Evolutionary conservation across 768 basidiomycete species (phyloP).

Genomic region (Daedalea quercina): DNA sequence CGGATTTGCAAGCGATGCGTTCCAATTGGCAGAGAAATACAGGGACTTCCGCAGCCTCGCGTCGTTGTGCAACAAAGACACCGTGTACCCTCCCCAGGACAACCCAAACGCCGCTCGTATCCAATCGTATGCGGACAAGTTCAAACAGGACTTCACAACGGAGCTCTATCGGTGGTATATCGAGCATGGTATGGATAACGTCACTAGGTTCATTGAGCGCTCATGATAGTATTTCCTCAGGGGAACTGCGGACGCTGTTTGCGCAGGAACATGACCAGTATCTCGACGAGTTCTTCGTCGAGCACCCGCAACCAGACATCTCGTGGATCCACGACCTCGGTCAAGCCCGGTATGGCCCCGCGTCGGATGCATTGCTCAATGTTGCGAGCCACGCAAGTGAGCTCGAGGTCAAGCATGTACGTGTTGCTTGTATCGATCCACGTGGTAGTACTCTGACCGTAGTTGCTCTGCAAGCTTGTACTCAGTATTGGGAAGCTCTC

Average conservation of each 20-base stretch:
- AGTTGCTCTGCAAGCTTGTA: constrained; percentile 57
- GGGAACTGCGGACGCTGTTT: constrained; percentile 78
- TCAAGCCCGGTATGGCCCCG: constrained; percentile 55
- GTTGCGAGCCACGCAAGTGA: constrained; percentile 52
- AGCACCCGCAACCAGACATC: constrained; percentile 49
- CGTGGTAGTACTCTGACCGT: background rate
- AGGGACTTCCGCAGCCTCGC: constrained; percentile 83
- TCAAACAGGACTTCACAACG: constrained; percentile 78
- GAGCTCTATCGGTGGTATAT: constrained; percentile 93
- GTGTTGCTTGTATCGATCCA: background rate
- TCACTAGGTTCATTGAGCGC: background rate
- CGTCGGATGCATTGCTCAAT: constrained; percentile 54
- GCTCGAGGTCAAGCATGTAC: constrained; percentile 74
- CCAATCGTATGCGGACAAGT: constrained; percentile 67
- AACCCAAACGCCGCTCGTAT: constrained; percentile 62
- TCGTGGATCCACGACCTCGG: constrained; percentile 89
- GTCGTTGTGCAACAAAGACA: constrained; percentile 68
- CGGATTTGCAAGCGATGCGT: constrained; percentile 65
- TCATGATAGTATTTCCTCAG: constrained; percentile 29
- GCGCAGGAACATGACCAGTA: constrained; percentile 62
- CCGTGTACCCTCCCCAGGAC: constrained; percentile 53
- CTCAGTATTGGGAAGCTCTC: constrained; percentile 87
- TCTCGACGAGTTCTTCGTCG: constrained; percentile 67
- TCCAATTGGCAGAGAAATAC: constrained; percentile 79
- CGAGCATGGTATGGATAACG: constrained; percentile 74